These are phyloP conservation scores for Termitomyces sp. DNA, from an alignment of 1,284 basidiomycete species.

Conservation along the genomic window DNA sequence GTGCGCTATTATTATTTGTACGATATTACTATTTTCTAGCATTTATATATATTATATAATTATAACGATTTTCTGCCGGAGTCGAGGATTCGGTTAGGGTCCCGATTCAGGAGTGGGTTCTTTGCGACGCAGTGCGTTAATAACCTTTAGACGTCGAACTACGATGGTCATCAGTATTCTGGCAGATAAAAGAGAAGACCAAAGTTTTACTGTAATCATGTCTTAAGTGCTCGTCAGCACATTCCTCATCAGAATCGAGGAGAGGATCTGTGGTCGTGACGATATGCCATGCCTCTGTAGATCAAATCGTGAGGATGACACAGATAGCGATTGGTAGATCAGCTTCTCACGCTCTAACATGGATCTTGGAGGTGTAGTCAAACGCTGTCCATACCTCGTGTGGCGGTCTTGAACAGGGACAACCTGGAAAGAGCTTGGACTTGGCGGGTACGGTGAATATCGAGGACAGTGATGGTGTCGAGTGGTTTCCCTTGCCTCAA, in stretches of 20 bases:
- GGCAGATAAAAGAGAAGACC: background rate
- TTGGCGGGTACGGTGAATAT: constrained; percentile 31
- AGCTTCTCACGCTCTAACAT: constrained; percentile 48
- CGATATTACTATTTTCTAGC: background rate
- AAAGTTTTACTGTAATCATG: constrained; percentile 45
- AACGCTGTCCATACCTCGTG: constrained; percentile 8
- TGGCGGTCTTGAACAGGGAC: background rate
- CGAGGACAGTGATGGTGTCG: constrained; percentile 22
- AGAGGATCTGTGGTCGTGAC: constrained; percentile 48
- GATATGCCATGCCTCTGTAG: constrained; percentile 53
- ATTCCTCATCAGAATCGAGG: constrained; percentile 52
- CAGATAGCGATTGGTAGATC: constrained; percentile 6
- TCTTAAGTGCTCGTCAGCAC: constrained; percentile 47
- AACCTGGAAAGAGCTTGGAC: constrained; percentile 2
- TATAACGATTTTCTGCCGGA: background rate
- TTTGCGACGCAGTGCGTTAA: constrained; percentile 39
- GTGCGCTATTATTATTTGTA: no score
- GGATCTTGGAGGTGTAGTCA: constrained; percentile 24
- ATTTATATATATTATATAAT: constrained; percentile 3
- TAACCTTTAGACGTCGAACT: constrained; percentile 55
- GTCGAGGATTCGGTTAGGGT: background rate
- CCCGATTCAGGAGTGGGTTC: constrained; percentile 19
- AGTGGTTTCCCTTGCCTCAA: constrained; percentile 11
- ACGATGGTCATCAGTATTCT: constrained; percentile 4
- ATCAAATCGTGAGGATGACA: constrained; percentile 1